Conservation (phyloP, 805 yeast species). For the Cyberlindnera xishuangbannaensis region DNA sequence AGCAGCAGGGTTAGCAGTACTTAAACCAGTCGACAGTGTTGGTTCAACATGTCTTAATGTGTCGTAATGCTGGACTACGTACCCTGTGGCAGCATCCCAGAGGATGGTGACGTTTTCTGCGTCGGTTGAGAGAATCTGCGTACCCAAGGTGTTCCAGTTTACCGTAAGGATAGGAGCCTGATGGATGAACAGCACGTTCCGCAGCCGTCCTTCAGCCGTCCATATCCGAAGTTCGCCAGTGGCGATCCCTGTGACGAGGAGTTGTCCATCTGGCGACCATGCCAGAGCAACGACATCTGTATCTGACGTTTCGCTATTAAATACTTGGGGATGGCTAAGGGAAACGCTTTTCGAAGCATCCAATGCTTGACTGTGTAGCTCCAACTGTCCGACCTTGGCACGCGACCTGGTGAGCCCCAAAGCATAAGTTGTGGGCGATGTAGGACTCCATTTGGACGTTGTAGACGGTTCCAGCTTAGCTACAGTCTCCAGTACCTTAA, state of each 20-base stretch:
- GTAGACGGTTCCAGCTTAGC: constrained; percentile 38
- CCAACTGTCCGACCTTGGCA: constrained; percentile 37
- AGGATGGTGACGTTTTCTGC: constrained; percentile 45
- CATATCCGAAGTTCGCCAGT: constrained; percentile 78
- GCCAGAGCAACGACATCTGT: constrained; percentile 32
- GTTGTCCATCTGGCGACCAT: constrained; percentile 67
- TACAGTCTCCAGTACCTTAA: constrained; percentile 33
- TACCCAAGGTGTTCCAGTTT: constrained; percentile 56
- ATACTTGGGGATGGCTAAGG: constrained; percentile 30
- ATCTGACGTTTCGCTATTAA: constrained; percentile 8
- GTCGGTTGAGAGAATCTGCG: constrained; percentile 56
- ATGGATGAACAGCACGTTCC: constrained; percentile 49
- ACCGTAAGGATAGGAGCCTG: constrained; percentile 48
- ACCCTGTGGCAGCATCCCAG: constrained; percentile 62
- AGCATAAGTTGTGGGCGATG: constrained; percentile 38
- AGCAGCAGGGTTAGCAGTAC: no score
- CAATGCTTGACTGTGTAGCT: no score
- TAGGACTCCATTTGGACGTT: constrained; percentile 54
- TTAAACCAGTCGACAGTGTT: not conserved
- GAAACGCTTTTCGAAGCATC: constrained; percentile 3
- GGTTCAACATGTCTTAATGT: constrained; percentile 3
- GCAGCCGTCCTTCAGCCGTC: constrained; percentile 63
- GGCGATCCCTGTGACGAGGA: constrained; percentile 56
- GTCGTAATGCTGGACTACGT: constrained; percentile 42
- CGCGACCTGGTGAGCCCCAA: constrained; percentile 47